Percentiles rank a stretch among this genome's conserved stretches.
These are phyloP conservation scores for Athelia sp. DNA, from an alignment of 1,284 basidiomycete genomes.

Conservation along the genomic window DNA sequence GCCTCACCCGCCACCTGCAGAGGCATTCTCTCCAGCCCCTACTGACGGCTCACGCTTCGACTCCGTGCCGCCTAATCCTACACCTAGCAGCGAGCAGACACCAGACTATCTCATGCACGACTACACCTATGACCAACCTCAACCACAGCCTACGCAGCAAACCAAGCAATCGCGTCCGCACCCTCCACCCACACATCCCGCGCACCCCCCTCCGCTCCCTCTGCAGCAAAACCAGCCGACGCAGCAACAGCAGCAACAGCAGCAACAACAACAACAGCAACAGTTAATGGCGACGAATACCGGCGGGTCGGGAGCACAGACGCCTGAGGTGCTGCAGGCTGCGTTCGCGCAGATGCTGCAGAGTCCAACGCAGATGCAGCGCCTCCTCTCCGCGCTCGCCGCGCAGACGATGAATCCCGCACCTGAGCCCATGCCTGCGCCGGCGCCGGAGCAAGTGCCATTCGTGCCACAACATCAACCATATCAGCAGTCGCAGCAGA, in stretches of 20 bases:
- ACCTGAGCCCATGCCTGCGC: slow-evolving; percentile 16
- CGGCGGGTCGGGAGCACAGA: slow-evolving; percentile 19
- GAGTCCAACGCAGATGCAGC: slow-evolving; percentile 65
- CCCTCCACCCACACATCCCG: slow-evolving; percentile 9
- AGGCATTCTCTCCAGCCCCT: slow-evolving; percentile 17
- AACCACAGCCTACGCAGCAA: no score
- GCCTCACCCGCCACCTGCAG: slow-evolving; percentile 26
- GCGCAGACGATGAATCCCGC: slow-evolving; percentile 25
- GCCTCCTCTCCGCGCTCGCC: slow-evolving; percentile 56
- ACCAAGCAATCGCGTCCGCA: not conserved
- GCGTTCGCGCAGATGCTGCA: slow-evolving; percentile 50
- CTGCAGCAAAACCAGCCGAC: slow-evolving; percentile 5
- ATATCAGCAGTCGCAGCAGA: slow-evolving; percentile 2
- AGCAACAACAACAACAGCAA: slow-evolving; percentile 14
- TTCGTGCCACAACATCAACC: slow-evolving; percentile 2
- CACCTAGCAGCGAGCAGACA: not conserved
- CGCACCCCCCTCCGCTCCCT: slow-evolving; percentile 8
- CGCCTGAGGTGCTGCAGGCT: slow-evolving; percentile 49
- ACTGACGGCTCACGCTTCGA: slow-evolving; percentile 2
- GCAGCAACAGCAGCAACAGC: slow-evolving; percentile 12
- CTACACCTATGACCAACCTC: no score
- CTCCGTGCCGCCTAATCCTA: not conserved
- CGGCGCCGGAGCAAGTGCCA: slow-evolving; percentile 5
- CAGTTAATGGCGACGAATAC: slow-evolving; percentile 16
- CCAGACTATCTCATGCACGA: not conserved